These are phyloP conservation scores for Vachellia pachyceras DNA, from an alignment of 306 rosid genomes.

Conservation along the genomic window DNA sequence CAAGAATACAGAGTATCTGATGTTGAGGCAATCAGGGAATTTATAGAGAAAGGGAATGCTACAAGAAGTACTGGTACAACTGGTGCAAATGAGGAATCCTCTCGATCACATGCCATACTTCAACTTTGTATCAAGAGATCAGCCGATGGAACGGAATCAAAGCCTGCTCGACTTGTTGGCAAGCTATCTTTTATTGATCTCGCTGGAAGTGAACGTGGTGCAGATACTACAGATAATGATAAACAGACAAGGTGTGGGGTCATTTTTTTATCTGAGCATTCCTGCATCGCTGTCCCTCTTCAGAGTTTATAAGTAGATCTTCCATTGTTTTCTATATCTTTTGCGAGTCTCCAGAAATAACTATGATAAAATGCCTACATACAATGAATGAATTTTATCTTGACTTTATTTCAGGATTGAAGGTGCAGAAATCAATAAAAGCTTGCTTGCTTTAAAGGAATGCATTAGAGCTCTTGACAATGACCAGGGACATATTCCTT, in stretches of 20 bases:
- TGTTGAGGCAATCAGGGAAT: slow-evolving; percentile 73
- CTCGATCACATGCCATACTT: slow-evolving; percentile 89
- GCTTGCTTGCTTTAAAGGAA: slow-evolving; percentile 83
- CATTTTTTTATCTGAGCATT: not conserved
- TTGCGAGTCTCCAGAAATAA: not conserved
- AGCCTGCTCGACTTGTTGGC: slow-evolving; percentile 74
- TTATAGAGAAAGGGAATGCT: slow-evolving; percentile 74
- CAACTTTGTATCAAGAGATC: slow-evolving; percentile 82
- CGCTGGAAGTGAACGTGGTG: slow-evolving; percentile 90
- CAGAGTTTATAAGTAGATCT: slow-evolving; percentile 33
- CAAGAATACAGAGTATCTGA: slow-evolving; percentile 74
- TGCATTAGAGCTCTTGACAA: slow-evolving; percentile 89
- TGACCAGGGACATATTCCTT: slow-evolving; percentile 90
- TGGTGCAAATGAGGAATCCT: slow-evolving; percentile 90
- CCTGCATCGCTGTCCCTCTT: not conserved
- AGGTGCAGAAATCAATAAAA: slow-evolving; percentile 92
- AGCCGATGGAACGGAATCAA: slow-evolving; percentile 67
- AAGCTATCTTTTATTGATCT: slow-evolving; percentile 85
- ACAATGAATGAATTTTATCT: slow-evolving; percentile 13
- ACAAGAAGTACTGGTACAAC: slow-evolving; percentile 86
- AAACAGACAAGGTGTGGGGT: slow-evolving; percentile 70
- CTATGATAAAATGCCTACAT: slow-evolving; percentile 16
- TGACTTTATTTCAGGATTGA: slow-evolving; percentile 65
- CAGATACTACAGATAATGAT: slow-evolving; percentile 85
- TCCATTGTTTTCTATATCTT: slow-evolving; percentile 12